Evolutionary conservation across 2,329 filamentous ascomycete genomes (phyloP).

Genomic region (Lomentospora prolificans): DNA sequence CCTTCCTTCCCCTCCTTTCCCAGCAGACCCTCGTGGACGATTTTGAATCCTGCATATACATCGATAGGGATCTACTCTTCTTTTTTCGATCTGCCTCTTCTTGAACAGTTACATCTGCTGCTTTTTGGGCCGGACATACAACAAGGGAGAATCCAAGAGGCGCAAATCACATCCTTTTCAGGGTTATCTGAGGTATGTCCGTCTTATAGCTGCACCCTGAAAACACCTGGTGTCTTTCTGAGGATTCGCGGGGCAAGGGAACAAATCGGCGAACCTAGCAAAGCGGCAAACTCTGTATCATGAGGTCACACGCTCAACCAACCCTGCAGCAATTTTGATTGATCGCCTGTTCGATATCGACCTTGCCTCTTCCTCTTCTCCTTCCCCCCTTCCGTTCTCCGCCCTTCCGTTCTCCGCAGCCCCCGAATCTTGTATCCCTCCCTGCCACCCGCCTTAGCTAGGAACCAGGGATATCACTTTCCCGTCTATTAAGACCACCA

Average conservation of each 20-base stretch:
- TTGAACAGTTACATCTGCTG: no score
- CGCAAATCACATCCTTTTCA: no score
- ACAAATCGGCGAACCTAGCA: background rate
- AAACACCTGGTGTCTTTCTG: no score
- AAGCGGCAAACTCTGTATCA: background rate
- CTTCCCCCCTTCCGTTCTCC: background rate
- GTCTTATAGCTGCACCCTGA: no score
- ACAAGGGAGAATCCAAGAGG: no score
- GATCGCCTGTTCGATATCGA: background rate
- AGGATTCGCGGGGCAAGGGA: background rate
- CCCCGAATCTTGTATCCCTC: background rate
- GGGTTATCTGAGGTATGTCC: no score
- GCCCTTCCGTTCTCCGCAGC: background rate
- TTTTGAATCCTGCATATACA: background rate
- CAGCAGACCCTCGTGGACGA: background rate
- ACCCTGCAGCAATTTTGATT: constrained; percentile 1
- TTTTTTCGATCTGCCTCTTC: background rate
- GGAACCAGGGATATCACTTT: no score
- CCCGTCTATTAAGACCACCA: no score
- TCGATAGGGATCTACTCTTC: no score
- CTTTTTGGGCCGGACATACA: no score
- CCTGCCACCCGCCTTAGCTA: background rate
- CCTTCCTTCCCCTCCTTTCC: background rate
- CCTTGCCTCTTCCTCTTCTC: background rate
- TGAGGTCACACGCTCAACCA: constrained; percentile 1